Conservation (phyloP, 148 eudicot species). For the Pharnaceum exiguum region DNA sequence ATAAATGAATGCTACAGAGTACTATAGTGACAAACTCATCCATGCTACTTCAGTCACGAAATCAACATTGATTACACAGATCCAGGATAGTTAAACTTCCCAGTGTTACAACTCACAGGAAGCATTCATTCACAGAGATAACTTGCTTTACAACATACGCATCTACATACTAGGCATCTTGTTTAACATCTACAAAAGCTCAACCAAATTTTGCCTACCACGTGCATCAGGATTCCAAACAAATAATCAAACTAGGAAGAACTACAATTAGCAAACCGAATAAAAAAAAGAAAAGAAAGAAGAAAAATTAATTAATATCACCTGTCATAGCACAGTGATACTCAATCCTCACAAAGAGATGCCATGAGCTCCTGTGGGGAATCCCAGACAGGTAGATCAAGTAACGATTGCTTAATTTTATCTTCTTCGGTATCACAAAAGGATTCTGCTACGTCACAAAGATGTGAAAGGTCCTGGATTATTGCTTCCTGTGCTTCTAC, state of each 20-base stretch:
- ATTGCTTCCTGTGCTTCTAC: constrained; percentile 63
- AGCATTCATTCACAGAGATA: constrained; percentile 7
- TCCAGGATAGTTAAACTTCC: no score
- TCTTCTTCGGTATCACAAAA: constrained; percentile 51
- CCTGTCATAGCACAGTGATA: not conserved
- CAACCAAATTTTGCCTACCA: constrained; percentile 1
- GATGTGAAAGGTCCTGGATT: constrained; percentile 36
- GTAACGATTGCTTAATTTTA: constrained; percentile 23
- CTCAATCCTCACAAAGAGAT: constrained; percentile 37
- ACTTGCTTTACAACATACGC: not conserved
- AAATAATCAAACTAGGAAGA: not conserved
- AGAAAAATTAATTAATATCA: not conserved
- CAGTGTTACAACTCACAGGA: not conserved
- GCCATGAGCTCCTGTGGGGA: constrained; percentile 58
- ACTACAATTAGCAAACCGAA: not conserved
- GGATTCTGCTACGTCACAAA: constrained; percentile 64
- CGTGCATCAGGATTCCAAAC: not conserved
- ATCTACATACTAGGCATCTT: constrained; percentile 5
- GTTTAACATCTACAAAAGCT: not conserved
- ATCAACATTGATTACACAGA: no score
- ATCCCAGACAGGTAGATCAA: constrained; percentile 58
- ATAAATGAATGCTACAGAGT: no score
- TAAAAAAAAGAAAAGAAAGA: no score
- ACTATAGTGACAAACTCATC: no score
- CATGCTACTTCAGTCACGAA: no score